phyloP scores from a whole-genome alignment of 208 protist species.

The Leishmania tropica region DNA sequence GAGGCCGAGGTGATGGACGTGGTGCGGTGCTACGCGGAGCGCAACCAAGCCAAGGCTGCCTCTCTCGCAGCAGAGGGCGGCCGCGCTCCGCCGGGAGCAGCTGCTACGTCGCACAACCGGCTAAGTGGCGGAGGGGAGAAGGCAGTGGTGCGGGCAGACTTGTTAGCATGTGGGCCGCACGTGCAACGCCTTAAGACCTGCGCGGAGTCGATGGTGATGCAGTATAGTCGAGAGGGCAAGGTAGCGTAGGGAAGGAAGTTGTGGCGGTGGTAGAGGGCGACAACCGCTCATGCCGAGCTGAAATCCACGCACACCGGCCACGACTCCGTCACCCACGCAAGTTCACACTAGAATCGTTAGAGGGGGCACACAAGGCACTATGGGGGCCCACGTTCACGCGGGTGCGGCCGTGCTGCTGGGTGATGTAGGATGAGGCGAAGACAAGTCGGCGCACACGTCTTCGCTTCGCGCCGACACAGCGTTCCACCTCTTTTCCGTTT shows the following conservation, averaged over 20 bases:
- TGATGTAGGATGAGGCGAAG: not conserved
- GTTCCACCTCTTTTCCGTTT: not conserved
- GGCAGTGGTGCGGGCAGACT: conserved; percentile 33
- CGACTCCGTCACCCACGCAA: not conserved
- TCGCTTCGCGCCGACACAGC: not conserved
- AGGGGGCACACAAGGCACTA: not conserved
- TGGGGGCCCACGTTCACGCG: not conserved
- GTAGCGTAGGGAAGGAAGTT: conserved; percentile 6
- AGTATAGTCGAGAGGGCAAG: conserved; percentile 42
- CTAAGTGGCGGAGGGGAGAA: not conserved
- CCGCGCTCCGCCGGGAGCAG: not conserved
- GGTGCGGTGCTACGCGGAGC: conserved; percentile 61
- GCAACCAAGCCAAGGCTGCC: conserved; percentile 21
- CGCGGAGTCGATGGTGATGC: conserved; percentile 36
- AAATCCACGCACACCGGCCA: not conserved
- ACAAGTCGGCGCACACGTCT: not conserved
- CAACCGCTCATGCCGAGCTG: not conserved
- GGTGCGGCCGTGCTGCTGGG: not conserved
- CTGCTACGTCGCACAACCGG: not conserved
- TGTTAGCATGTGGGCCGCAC: conserved; percentile 55
- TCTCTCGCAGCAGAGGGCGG: not conserved
- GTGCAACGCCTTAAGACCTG: conserved; percentile 51
- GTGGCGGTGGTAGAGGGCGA: not conserved
- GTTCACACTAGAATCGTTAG: not conserved
- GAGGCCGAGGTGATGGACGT: conserved; percentile 63